phyloP scores from a whole-genome alignment of 2,329 filamentous ascomycete species.

The Dactylellina sp. region DNA sequence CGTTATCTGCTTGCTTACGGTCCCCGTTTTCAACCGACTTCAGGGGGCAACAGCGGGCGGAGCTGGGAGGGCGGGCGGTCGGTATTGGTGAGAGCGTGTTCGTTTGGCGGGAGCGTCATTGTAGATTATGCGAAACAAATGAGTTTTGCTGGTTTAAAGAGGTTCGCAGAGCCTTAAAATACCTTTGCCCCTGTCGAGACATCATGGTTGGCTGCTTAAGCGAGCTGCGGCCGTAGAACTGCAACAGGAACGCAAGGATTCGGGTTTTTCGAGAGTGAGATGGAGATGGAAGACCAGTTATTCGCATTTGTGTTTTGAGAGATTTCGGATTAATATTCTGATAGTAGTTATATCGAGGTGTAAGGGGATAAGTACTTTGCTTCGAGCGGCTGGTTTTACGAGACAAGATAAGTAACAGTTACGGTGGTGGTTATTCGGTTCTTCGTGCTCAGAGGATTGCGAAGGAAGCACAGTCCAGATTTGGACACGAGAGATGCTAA shows the following conservation, averaged over 20 bases:
- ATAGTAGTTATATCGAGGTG: no score
- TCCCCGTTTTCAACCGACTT: neutral
- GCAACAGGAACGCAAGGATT: slow-evolving; percentile 5
- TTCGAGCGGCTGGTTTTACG: no score
- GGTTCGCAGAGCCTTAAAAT: neutral
- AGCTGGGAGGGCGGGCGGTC: neutral
- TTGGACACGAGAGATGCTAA: no score
- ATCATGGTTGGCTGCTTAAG: slow-evolving; percentile 36
- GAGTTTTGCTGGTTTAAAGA: neutral
- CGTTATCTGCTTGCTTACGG: no score
- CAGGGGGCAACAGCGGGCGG: neutral
- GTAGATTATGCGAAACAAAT: slow-evolving; percentile 1
- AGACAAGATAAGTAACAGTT: no score
- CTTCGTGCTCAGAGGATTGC: no score
- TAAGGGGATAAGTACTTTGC: no score
- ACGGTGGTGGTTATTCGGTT: no score
- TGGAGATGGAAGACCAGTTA: no score
- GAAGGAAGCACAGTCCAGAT: no score
- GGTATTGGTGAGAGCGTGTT: neutral
- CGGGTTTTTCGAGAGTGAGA: no score
- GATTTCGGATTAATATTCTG: no score
- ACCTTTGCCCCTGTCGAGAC: slow-evolving; percentile 2
- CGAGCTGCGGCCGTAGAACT: slow-evolving; percentile 15
- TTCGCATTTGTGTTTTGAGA: neutral
- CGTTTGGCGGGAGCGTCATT: neutral